Percentiles rank a stretch among this genome's conserved stretches.
These are phyloP conservation scores for Massariosphaeria phaeospora DNA, from an alignment of 495 filamentous ascomycete species.

Conservation along the genomic window DNA sequence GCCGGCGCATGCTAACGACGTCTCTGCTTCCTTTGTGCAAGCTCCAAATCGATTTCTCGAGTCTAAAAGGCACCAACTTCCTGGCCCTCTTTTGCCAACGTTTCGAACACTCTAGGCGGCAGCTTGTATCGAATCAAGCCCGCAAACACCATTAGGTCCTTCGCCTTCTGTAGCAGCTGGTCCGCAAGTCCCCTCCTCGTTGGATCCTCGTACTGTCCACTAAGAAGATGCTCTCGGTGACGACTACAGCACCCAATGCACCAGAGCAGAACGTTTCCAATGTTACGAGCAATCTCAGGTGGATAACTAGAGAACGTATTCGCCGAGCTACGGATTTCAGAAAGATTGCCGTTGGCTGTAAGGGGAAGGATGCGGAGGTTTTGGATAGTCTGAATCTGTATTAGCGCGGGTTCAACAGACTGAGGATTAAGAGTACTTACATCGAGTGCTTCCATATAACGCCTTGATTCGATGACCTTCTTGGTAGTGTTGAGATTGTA, in stretches of 20 bases:
- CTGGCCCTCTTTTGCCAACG: constrained; percentile 67
- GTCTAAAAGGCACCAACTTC: constrained; percentile 54
- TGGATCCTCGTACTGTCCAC: constrained; percentile 63
- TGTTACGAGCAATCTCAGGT: constrained; percentile 72
- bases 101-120: constrained; percentile 70
- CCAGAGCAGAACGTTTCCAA: constrained; percentile 89
- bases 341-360: constrained; percentile 60
- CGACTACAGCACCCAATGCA: constrained; percentile 76
- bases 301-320: constrained; percentile 67
- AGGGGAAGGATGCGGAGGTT: constrained; percentile 73
- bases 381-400: constrained; percentile 58
- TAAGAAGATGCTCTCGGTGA: constrained; percentile 62
- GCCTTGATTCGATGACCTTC: constrained; percentile 57
- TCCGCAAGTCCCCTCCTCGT: constrained; percentile 64
- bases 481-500: constrained; percentile 76
- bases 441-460: constrained; percentile 75
- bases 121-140: constrained; percentile 89
- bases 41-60: too few species aligned
- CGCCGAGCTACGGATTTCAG: constrained; percentile 66
- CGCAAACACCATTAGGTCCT: constrained; percentile 89
- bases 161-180: constrained; percentile 66
- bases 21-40: too few species aligned
- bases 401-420: background rate
- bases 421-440: constrained; percentile 51
- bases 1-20: too few species aligned